Percentiles rank a stretch among this genome's conserved stretches.
Conservation (phyloP, 805 yeast genomes). For the Kluyveromyces wickerhamii region DNA sequence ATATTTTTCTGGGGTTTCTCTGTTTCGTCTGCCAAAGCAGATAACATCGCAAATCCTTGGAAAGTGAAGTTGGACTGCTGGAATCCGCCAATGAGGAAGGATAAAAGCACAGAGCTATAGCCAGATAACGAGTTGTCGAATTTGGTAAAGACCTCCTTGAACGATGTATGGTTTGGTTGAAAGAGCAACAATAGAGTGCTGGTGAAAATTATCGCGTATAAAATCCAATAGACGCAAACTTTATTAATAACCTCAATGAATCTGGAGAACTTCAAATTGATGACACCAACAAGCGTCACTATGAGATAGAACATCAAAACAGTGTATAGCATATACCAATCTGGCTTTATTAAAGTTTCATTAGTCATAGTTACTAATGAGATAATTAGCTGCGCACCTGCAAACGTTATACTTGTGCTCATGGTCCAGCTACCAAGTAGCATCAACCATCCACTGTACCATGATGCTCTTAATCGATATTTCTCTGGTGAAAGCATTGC, state of each 20-base stretch:
- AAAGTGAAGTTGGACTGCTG: slow-evolving; percentile 73
- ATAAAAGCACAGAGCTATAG: slow-evolving; percentile 55
- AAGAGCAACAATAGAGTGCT: slow-evolving; percentile 53
- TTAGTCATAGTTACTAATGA: slow-evolving; percentile 58
- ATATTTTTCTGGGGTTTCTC: slow-evolving; percentile 64
- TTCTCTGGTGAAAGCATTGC: slow-evolving; percentile 56
- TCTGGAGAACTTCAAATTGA: slow-evolving; percentile 53
- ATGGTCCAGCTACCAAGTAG: slow-evolving; percentile 72
- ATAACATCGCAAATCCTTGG: slow-evolving; percentile 77
- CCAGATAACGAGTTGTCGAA: slow-evolving; percentile 71
- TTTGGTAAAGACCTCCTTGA: slow-evolving; percentile 50
- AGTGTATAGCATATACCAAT: slow-evolving; percentile 44
- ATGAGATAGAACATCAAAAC: slow-evolving; percentile 49
- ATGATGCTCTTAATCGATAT: slow-evolving; percentile 51
- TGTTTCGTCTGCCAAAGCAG: slow-evolving; percentile 78
- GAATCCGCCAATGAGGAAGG: slow-evolving; percentile 64
- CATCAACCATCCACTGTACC: slow-evolving; percentile 75
- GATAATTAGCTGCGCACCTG: slow-evolving; percentile 67
- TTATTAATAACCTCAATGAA: slow-evolving; percentile 57
- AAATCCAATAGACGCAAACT: slow-evolving; percentile 67
- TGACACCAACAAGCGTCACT: slow-evolving; percentile 50
- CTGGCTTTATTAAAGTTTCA: slow-evolving; percentile 41
- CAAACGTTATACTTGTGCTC: slow-evolving; percentile 64
- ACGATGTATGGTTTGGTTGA: slow-evolving; percentile 51
- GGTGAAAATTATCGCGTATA: slow-evolving; percentile 60